Base-by-base conservation (phyloP, 768 basidiomycete genomes). In the Trichaptum fuscoviolaceum region DNA sequence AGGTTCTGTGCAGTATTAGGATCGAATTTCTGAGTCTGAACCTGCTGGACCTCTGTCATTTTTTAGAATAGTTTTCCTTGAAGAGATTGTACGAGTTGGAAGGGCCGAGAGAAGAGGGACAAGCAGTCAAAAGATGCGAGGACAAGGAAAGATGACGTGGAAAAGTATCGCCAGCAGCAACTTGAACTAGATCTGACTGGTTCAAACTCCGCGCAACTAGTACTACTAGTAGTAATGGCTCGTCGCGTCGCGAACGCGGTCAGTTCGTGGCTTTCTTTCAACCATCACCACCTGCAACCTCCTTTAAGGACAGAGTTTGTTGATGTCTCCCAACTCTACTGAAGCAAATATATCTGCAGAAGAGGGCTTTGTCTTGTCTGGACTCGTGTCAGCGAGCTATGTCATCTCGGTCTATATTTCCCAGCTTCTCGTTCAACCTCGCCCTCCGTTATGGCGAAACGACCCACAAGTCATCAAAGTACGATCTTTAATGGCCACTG, bases 1-100 rank as follows among this genome's bases (percentile, higher is more conserved):
- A 89, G 83, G 82, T 98, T 98, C 77, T 95, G 92, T n/a, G 95
- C 93, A 67, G 87, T 91, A 71, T 95, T 85, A 52, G 96, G 87
- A 77, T 97, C 93, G 73, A 98, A 96, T 70, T 79, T 78, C 36
- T 52, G 42, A 12, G 42, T 4, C 10, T 61, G 26, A 24, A 17
- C 26, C 23, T 27, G 26, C 23, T 27, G 26, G 10, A 61, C 26
- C 26, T 61, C 60, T 7, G 26, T 35, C 60, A 35, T 27, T 26
- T 61, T 27, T 7, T 10, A 12, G 6, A 24, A 61, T 61, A 23
- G 23, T 6, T 17, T 70, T 61, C 66, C 69, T 64, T 72, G 71
- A 64, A 66, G 35, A 57, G 3, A 52, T 52, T 52, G 20, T 52
- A 2, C 20, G 10, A 52, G 10, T 2, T 12, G 5, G 42, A 15